A percentile compares a stretch with the other conserved stretches of the same genome.
Conservation (phyloP, 306 rosid species). For the Cicer bijugum region DNA sequence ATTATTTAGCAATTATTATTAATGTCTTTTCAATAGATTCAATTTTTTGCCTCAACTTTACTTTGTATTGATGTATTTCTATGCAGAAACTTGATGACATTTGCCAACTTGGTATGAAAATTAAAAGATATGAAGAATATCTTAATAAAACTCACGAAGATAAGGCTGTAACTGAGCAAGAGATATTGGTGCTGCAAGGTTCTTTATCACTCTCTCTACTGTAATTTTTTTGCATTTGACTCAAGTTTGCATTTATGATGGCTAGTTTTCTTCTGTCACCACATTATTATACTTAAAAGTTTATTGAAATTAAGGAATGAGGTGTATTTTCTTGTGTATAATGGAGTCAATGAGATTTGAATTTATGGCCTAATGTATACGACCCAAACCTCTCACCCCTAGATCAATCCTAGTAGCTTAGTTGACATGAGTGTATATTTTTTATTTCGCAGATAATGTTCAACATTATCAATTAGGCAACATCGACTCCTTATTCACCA, state of each 20-base stretch:
- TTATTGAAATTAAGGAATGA: constrained; percentile 1
- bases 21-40: not conserved
- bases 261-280: not conserved
- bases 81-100: constrained; percentile 49
- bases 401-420: not conserved
- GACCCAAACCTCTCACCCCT: not conserved
- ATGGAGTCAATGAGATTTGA: not conserved
- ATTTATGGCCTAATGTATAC: not conserved
- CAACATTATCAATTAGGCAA: constrained; percentile 18
- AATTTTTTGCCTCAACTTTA: not conserved
- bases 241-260: not conserved
- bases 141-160: not conserved
- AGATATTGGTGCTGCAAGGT: constrained; percentile 53
- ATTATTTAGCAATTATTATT: not conserved
- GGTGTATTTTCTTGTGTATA: not conserved
- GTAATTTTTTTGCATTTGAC: not conserved
- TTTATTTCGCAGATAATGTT: constrained; percentile 43
- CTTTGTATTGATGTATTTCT: constrained; percentile 23
- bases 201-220: constrained; percentile 7
- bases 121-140: constrained; percentile 27
- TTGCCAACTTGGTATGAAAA: not conserved
- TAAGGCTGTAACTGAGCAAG: constrained; percentile 46
- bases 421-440: constrained; percentile 1
- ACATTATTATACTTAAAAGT: not conserved
- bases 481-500: constrained; percentile 23